Conservation (phyloP, 2,329 filamentous ascomycete species). For the Xylogone sp. region DNA sequence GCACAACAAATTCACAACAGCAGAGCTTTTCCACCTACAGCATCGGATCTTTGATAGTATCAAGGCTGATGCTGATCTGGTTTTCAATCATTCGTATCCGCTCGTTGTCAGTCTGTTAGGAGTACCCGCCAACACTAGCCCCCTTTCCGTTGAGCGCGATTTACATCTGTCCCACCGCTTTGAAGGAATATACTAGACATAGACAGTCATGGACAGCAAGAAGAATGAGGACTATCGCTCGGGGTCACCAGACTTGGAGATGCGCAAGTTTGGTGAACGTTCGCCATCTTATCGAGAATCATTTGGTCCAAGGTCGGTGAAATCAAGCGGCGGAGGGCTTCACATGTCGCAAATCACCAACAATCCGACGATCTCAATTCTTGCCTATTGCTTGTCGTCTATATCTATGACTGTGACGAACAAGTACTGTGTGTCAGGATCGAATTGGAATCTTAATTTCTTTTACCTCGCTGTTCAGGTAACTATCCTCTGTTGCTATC, state of each 20-base stretch:
- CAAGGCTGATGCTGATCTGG: not conserved
- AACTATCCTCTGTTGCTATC: constrained; percentile 30
- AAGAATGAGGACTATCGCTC: constrained; percentile 81
- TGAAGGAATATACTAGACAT: not conserved
- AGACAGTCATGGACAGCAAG: constrained; percentile 71
- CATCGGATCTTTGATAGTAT: not conserved
- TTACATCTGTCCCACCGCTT: not conserved
- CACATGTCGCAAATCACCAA: constrained; percentile 51
- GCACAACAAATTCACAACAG: not conserved
- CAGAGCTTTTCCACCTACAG: not conserved
- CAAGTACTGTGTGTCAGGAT: constrained; percentile 94
- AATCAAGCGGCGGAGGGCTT: constrained; percentile 18
- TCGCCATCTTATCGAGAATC: constrained; percentile 34
- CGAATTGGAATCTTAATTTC: constrained; percentile 93
- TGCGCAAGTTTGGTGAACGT: constrained; percentile 30
- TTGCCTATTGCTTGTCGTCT: constrained; percentile 91
- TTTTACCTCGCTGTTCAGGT: constrained; percentile 93
- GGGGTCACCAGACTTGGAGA: constrained; percentile 51
- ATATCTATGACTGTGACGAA: constrained; percentile 99
- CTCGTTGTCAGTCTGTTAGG: not conserved
- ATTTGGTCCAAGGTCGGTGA: constrained; percentile 27
- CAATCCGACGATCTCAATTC: constrained; percentile 74
- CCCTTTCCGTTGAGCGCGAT: not conserved
- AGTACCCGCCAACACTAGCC: not conserved
- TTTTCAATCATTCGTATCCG: not conserved